Evolutionary conservation across 208 protist genomes (phyloP), one percentile per base, ranked within the genome.

Genomic region (Trichomonas tenax): DNA sequence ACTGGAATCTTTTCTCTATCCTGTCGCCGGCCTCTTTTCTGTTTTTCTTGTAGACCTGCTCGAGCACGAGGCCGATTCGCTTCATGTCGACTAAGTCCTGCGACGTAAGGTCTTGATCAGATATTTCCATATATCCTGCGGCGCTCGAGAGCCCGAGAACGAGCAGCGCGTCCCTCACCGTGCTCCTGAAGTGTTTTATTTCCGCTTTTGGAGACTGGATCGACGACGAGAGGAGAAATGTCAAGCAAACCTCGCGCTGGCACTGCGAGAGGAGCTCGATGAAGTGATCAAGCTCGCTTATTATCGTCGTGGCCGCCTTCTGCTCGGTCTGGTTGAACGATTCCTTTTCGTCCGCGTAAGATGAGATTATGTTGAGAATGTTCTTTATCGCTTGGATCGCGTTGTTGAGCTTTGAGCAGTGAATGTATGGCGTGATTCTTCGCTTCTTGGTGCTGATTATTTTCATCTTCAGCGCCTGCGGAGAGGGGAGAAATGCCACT

Each of bases 11-110:
- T 93, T 48, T 17, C 10, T 41, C 86, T 17, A 93, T 51, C n/a
- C 45, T 23, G 14, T 48, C 86, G 45, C 40, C 44, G 34, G 44
- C n/a, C n/a, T 93, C 86, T 9, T 48, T 38, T 93, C 26, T 23
- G 26, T 48, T 93, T 51, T 93, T 93, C 14, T 40, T 41, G 6
- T 41, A 51, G 10, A 93, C 21, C 31, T 93, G 86, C 15, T 23
- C 45, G 21, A 93, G 86, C n/a, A 93, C 45, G 23, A 48, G 15
- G 26, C n/a, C 23, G 14, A 93, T 51, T 17, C 86, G 86, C n/a
- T 93, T 93, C 86, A 93, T 93, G 26, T 93, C 86, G 44, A 93
- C 86, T 1, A 51, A 26, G 31, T 93, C 86, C 38, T 93, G 86
- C 8, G 40, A 51, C 21, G 14, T 38, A 0, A 93, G 21, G 2